These are phyloP conservation scores for Polygonum aviculare DNA, from an alignment of 148 eudicot species.

Conservation along the genomic window DNA sequence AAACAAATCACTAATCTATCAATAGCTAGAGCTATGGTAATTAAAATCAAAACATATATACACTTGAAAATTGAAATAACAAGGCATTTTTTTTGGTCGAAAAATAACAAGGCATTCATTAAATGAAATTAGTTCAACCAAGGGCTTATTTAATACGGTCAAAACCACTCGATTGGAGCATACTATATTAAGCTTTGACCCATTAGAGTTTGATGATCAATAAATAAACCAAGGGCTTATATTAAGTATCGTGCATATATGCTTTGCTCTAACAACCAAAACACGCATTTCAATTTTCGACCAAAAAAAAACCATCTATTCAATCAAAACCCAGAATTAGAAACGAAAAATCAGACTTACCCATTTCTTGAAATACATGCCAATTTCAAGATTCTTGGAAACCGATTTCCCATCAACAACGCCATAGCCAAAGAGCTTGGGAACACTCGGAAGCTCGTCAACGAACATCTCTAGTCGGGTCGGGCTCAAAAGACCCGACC, in stretches of 20 bases:
- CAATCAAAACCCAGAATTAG: not conserved
- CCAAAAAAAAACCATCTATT: not conserved
- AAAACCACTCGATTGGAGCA: not conserved
- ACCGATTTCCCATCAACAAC: constrained; percentile 19
- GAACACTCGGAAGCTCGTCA: constrained; percentile 54
- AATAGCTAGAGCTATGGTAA: too few relatives aligned
- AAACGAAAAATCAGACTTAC: constrained; percentile 17
- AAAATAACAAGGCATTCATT: too few relatives aligned
- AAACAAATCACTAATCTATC: not conserved
- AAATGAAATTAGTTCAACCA: too few relatives aligned
- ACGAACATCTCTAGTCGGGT: constrained; percentile 56
- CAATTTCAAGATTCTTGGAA: constrained; percentile 36
- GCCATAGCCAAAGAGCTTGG: constrained; percentile 46
- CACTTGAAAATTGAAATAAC: too few relatives aligned
- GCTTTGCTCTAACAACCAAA: not conserved
- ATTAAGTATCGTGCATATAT: too few relatives aligned
- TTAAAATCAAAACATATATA: too few relatives aligned
- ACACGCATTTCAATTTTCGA: not conserved
- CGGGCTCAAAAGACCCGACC: constrained; percentile 8
- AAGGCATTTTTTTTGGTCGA: too few relatives aligned
- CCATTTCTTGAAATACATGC: constrained; percentile 73
- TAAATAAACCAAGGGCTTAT: too few relatives aligned
- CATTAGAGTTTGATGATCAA: not conserved
- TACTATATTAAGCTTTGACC: not conserved
- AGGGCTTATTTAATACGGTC: too few relatives aligned